Base-by-base conservation (phyloP, 257 asterid genomes). In the Fraxinus cuspidata region DNA sequence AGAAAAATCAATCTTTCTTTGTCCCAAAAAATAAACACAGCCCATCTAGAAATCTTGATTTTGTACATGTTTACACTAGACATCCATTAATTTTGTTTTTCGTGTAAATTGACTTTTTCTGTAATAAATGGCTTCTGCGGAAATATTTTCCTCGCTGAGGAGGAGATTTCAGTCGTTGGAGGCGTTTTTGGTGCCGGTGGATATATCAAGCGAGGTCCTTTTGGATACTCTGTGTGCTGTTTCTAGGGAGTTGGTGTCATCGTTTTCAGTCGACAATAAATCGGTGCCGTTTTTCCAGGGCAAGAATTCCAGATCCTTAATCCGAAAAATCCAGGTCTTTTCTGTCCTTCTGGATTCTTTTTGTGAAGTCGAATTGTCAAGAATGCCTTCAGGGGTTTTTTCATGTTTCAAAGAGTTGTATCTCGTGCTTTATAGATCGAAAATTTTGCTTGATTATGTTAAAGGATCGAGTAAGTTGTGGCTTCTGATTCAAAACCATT, bases 371-470 rank as follows among this genome's bases (percentile, higher is more conserved):
- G 89, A 75, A 56, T 79, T 82, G 38, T 75, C 87, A 49, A 71
- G 40, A 73, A 73, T 87, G 67, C 63, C 87, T 65, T 85, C 84
- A 8, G 85, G 93, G 0, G 84, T 82, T 72, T 85, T 86, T 80
- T 67, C 91, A 11, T 95, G 97, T 93, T 89, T 93, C 79, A 91
- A 93, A 85, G 97, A 95, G 88, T 83, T 95, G 88, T 90, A 95
- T 90, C 92, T 95, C 77, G 87, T 91, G 86, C 94, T 95, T 72
- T 89, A 91, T 88, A 84, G 98, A 86, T 87, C 96, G 16, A 93
- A 86, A 82, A 89, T 92, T 73, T 65, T 96, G 86, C 90, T 95
- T 71, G 98, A 93, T 80, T 90, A 90, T 66, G 88, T 93, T 2
- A 81, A 68, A 15, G 89, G 91, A 35, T 90, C 97, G 35, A 91